Percentiles rank a stretch among this genome's conserved stretches.
Evolutionary conservation across 208 protist genomes (phyloP).

Genomic region (Leishmania braziliensis): DNA sequence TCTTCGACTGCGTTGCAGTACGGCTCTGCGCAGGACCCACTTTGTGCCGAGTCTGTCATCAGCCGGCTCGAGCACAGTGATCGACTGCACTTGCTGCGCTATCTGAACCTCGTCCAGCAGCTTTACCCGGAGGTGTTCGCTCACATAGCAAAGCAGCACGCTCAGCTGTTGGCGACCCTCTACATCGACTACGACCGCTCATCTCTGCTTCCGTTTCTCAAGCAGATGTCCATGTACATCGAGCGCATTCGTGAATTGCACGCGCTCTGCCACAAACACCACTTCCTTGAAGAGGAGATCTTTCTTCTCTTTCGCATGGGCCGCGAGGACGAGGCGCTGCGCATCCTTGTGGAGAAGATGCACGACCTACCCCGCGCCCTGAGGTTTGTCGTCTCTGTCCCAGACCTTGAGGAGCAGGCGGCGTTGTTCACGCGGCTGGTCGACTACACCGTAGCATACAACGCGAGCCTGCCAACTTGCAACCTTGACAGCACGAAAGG

Average conservation of each 20-base stretch:
- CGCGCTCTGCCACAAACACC: slow-evolving; percentile 65
- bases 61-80: slow-evolving; percentile 47
- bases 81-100: slow-evolving; percentile 55
- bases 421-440: slow-evolving; percentile 60
- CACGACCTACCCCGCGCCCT: slow-evolving; percentile 33
- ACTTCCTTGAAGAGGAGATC: slow-evolving; percentile 68
- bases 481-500: neutral
- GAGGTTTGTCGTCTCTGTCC: slow-evolving; percentile 32
- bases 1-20: slow-evolving; percentile 7
- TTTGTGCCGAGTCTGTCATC: slow-evolving; percentile 50
- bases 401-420: slow-evolving; percentile 58
- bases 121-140: slow-evolving; percentile 30
- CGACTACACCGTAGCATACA: slow-evolving; percentile 41
- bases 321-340: slow-evolving; percentile 76
- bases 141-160: slow-evolving; percentile 36
- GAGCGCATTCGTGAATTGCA: slow-evolving; percentile 69
- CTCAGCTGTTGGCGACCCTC: slow-evolving; percentile 69
- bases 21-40: slow-evolving; percentile 28
- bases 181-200: slow-evolving; percentile 76
- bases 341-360: slow-evolving; percentile 55
- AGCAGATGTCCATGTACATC: slow-evolving; percentile 61
- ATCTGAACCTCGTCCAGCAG: slow-evolving; percentile 51
- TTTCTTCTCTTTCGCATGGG: slow-evolving; percentile 79
- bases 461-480: slow-evolving; percentile 32
- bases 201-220: slow-evolving; percentile 59